phyloP scores from a whole-genome alignment of 768 basidiomycete genomes.

The Macrolepiota dolichaula region DNA sequence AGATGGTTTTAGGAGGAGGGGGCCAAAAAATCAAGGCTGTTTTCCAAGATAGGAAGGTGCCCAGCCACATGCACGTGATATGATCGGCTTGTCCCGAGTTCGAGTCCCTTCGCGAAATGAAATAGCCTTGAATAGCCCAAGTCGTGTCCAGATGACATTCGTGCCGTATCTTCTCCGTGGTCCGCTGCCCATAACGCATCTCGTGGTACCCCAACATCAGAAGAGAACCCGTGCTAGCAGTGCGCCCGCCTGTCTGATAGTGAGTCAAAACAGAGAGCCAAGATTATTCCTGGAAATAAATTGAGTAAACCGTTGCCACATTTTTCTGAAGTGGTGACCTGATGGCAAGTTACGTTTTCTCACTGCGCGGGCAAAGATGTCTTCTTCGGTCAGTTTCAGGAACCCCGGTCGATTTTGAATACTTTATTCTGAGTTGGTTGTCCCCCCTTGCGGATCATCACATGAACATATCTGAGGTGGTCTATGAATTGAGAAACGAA shows the following conservation, averaged over 20 bases:
- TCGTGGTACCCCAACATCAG: background rate
- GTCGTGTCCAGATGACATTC: constrained; percentile 1
- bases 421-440: background rate
- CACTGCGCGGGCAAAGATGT: background rate
- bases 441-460: background rate
- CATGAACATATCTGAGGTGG: background rate
- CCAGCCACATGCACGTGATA: constrained; percentile 8
- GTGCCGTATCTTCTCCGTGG: constrained; percentile 2
- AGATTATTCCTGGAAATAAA: background rate
- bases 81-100: background rate
- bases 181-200: background rate
- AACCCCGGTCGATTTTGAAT: background rate
- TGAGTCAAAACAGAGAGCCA: background rate
- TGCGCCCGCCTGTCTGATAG: background rate
- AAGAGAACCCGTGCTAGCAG: background rate
- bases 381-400: background rate
- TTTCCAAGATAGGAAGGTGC: constrained; percentile 29
- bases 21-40: constrained; percentile 24
- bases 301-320: background rate
- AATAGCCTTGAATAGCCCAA: background rate
- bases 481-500: background rate
- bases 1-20: constrained; percentile 24
- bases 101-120: constrained; percentile 10
- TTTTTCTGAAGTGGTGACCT: background rate
- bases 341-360: background rate